A percentile compares a stretch with the other conserved stretches of the same genome.
These are phyloP conservation scores for Phyllosticta capitalensis DNA, from an alignment of 2,329 filamentous ascomycete genomes.

Conservation along the genomic window DNA sequence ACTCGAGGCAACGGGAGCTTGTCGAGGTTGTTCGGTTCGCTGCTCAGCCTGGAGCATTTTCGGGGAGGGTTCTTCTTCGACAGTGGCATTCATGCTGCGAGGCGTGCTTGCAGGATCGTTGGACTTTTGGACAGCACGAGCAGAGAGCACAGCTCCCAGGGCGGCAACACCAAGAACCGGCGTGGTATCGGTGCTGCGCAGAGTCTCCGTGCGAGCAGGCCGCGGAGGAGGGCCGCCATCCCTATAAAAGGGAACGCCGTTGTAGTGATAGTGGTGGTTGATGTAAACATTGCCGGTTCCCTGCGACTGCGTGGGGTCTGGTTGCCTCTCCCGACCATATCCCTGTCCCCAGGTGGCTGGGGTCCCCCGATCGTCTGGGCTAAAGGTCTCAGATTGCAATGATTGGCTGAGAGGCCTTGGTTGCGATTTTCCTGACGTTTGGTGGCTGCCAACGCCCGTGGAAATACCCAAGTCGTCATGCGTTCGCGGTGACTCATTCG, in stretches of 20 bases:
- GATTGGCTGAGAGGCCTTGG: background rate
- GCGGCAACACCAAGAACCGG: slow-evolving; percentile 24
- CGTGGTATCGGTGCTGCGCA: slow-evolving; percentile 18
- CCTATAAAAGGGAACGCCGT: slow-evolving; percentile 10
- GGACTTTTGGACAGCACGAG: slow-evolving; percentile 15
- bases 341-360: slow-evolving; percentile 5
- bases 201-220: background rate
- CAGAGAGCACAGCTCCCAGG: slow-evolving; percentile 24
- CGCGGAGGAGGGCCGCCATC: slow-evolving; percentile 1
- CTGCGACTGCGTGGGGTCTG: slow-evolving; percentile 5
- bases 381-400: background rate
- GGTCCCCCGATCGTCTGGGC: slow-evolving; percentile 6
- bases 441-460: background rate
- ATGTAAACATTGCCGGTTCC: slow-evolving; percentile 9
- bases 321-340: slow-evolving; percentile 2
- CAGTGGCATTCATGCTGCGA: slow-evolving; percentile 10
- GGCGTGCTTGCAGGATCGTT: slow-evolving; percentile 3
- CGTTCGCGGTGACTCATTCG: background rate
- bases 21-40: background rate
- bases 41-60: background rate
- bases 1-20: slow-evolving; percentile 3
- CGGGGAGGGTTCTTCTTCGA: background rate
- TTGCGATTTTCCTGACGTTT: background rate
- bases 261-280: slow-evolving; percentile 10
- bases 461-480: slow-evolving; percentile 10